Evolutionary conservation across 1,284 basidiomycete species (phyloP).

Genomic region (Hortiboletus rubellus): DNA sequence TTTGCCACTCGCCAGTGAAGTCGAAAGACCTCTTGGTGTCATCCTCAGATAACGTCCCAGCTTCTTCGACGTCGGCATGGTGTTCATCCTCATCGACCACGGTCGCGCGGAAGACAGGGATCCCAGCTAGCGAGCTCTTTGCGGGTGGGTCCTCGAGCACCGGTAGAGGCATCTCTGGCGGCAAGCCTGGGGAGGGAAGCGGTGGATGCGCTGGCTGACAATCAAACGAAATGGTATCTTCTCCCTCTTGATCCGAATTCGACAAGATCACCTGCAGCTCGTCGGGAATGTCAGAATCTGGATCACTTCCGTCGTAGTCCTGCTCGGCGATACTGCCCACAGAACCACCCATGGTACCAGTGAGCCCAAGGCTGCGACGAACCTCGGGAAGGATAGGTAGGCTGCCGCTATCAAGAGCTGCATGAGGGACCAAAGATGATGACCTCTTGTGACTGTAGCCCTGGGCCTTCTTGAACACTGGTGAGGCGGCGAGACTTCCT

Average conservation of each 20-base stretch:
- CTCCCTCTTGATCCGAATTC: conserved; percentile 43
- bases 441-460: conserved; percentile 40
- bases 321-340: conserved; percentile 44
- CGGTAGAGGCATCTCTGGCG: conserved; percentile 44
- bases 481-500: conserved; percentile 38
- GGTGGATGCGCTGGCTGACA: conserved; percentile 5
- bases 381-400: conserved; percentile 51
- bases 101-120: conserved; percentile 48
- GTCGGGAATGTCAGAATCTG: conserved; percentile 73
- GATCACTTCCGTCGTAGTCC: conserved; percentile 54
- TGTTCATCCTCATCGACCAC: conserved; percentile 48
- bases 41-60: conserved; percentile 44
- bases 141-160: conserved; percentile 18
- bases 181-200: conserved; percentile 43
- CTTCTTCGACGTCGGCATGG: conserved; percentile 50
- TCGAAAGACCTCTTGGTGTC: conserved; percentile 81
- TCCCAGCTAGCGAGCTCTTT: conserved; percentile 13
- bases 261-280: conserved; percentile 69
- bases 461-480: conserved; percentile 50
- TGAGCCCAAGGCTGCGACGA: conserved; percentile 57
- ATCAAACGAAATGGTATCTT: conserved; percentile 47
- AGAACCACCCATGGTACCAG: conserved; percentile 63
- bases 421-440: conserved; percentile 35
- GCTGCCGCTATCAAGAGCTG: conserved; percentile 14
- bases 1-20: conserved; percentile 78